These are phyloP conservation scores for Akanthomyces lecanii DNA, from an alignment of 2,329 filamentous ascomycete genomes.

Conservation along the genomic window DNA sequence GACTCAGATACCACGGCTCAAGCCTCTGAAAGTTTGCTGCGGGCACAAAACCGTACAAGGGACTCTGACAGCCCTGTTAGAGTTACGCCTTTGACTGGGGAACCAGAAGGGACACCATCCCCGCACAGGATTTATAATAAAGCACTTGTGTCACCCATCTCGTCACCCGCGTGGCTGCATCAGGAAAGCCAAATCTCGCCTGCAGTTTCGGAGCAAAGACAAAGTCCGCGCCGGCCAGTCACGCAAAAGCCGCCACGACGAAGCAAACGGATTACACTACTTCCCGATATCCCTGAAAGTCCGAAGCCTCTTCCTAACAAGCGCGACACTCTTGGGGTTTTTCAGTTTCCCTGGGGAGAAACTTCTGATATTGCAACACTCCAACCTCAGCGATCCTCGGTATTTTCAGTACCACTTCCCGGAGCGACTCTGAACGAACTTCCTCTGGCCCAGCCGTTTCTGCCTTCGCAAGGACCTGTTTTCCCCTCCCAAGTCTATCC, in stretches of 20 bases:
- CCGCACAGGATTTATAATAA: background rate
- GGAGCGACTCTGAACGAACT: conserved; percentile 41
- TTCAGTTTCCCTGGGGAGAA: conserved; percentile 64
- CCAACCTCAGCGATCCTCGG: conserved; percentile 32
- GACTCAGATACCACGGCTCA: conserved; percentile 8
- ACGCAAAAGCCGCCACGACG: conserved; percentile 52
- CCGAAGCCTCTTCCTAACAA: conserved; percentile 56
- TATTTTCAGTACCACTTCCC: conserved; percentile 41
- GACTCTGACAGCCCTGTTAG: background rate
- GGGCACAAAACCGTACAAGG: background rate
- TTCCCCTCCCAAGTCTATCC: conserved; percentile 35
- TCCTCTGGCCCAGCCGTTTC: conserved; percentile 4
- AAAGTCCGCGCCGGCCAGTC: conserved; percentile 36
- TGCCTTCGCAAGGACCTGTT: conserved; percentile 13
- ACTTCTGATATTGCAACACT: conserved; percentile 52
- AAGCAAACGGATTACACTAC: conserved; percentile 52
- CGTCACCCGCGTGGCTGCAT: background rate
- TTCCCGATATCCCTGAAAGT: conserved; percentile 61
- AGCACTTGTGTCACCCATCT: background rate
- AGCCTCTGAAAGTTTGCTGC: conserved; percentile 21
- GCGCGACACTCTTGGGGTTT: conserved; percentile 58
- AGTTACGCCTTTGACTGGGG: background rate
- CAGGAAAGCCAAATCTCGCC: background rate
- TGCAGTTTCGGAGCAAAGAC: conserved; percentile 9
- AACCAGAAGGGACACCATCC: background rate